Conservation (phyloP, 495 filamentous ascomycete genomes). For the Tricharina praecox region DNA sequence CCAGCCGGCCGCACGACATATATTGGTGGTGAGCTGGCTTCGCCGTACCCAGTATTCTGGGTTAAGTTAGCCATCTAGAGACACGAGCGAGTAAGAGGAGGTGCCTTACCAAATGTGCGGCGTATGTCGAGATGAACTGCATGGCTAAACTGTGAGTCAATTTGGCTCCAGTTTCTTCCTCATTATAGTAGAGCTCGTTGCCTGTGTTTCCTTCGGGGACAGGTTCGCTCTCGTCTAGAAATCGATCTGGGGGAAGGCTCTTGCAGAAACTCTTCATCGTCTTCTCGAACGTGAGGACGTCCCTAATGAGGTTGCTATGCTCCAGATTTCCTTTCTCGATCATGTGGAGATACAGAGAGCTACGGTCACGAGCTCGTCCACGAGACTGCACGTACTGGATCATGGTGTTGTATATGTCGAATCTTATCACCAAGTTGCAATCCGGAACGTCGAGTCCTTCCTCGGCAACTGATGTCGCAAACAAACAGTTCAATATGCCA, state of each 20-base stretch:
- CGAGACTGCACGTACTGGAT: conserved; percentile 94
- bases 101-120: conserved; percentile 39
- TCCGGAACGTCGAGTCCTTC: conserved; percentile 93
- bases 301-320: conserved; percentile 15
- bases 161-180: conserved; percentile 55
- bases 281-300: conserved; percentile 27
- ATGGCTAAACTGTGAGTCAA: conserved; percentile 36
- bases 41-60: too few relatives aligned
- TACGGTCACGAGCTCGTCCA: conserved; percentile 61
- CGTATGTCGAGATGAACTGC: conserved; percentile 34
- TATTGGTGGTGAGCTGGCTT: too few relatives aligned
- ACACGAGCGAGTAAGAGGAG: too few relatives aligned
- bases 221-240: conserved; percentile 43
- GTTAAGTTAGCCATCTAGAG: too few relatives aligned
- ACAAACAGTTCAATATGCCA: conserved; percentile 71
- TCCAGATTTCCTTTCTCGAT: conserved; percentile 46
- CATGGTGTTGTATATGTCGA: conserved; percentile 76
- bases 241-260: conserved; percentile 55
- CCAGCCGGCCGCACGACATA: conserved; percentile 44
- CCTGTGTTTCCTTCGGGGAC: background rate
- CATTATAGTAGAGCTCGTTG: conserved; percentile 38
- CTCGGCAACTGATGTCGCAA: conserved; percentile 83
- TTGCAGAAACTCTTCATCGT: conserved; percentile 60
- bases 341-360: conserved; percentile 78
- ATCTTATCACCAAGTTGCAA: conserved; percentile 78